phyloP scores from a whole-genome alignment of 805 yeast species.

The Kluyveromyces wickerhamii region DNA sequence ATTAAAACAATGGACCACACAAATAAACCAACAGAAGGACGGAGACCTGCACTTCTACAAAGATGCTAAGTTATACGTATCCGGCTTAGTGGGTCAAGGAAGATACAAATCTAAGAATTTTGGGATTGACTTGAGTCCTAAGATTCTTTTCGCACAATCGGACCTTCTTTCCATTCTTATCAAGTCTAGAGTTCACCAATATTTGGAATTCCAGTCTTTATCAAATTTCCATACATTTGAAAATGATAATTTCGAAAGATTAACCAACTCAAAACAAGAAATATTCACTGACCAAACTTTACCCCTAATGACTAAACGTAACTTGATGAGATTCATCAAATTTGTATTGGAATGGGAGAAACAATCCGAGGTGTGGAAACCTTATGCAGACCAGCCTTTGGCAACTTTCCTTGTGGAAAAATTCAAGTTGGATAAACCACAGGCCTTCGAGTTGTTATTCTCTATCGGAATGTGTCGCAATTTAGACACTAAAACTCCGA shows the following conservation, averaged over 20 bases:
- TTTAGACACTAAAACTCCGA: slow-evolving; percentile 53
- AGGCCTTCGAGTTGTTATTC: slow-evolving; percentile 73
- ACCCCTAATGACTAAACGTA: slow-evolving; percentile 66
- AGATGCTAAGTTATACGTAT: slow-evolving; percentile 76
- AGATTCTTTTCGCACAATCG: slow-evolving; percentile 81
- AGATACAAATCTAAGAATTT: slow-evolving; percentile 58
- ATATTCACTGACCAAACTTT: slow-evolving; percentile 84
- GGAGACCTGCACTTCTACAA: slow-evolving; percentile 34
- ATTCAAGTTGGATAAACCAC: slow-evolving; percentile 66
- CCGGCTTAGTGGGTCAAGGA: slow-evolving; percentile 41
- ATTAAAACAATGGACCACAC: slow-evolving; percentile 70
- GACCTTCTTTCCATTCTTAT: slow-evolving; percentile 73
- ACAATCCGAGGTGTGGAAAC: slow-evolving; percentile 48
- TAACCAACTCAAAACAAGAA: slow-evolving; percentile 83
- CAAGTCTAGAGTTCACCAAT: slow-evolving; percentile 81
- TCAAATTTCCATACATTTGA: slow-evolving; percentile 91
- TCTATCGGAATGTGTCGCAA: slow-evolving; percentile 76
- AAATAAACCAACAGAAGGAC: slow-evolving; percentile 43
- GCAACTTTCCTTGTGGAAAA: slow-evolving; percentile 49
- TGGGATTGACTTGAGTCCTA: slow-evolving; percentile 83
- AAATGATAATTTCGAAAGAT: slow-evolving; percentile 80
- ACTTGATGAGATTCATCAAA: slow-evolving; percentile 80
- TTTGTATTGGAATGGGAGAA: slow-evolving; percentile 69
- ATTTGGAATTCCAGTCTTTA: slow-evolving; percentile 85
- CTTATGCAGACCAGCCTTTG: slow-evolving; percentile 49